Percentiles rank a stretch among this genome's conserved stretches.
phyloP scores from a whole-genome alignment of 169 alveolate species.

The Eimeria brunetti region DNA sequence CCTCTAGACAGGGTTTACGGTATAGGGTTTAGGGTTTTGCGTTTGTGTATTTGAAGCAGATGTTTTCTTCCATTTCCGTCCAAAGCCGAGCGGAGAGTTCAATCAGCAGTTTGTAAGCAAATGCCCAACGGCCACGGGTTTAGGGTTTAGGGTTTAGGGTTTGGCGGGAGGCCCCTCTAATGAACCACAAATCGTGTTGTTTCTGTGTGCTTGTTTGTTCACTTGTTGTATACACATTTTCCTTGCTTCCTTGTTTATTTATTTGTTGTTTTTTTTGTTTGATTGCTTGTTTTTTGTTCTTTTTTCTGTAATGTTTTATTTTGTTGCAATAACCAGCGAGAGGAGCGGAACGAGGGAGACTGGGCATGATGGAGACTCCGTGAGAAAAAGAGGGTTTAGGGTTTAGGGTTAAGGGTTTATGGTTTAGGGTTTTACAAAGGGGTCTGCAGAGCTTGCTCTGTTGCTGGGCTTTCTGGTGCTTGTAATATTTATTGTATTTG shows the following conservation, averaged over 20 bases:
- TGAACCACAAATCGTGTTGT: neutral
- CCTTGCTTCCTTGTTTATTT: too few relatives aligned
- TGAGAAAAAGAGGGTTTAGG: too few relatives aligned
- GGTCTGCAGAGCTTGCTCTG: too few relatives aligned
- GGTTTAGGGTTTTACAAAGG: too few relatives aligned
- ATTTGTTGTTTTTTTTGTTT: too few relatives aligned
- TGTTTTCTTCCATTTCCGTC: conserved; percentile 10
- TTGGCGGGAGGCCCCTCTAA: too few relatives aligned
- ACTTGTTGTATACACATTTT: neutral
- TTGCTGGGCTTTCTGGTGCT: too few relatives aligned
- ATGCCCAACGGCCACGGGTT: neutral
- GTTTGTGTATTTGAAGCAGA: neutral
- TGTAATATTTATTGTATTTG: too few relatives aligned
- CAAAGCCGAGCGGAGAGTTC: conserved; percentile 9
- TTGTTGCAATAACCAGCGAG: too few relatives aligned
- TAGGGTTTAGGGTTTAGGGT: conserved; percentile 36
- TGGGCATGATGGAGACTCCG: conserved; percentile 7
- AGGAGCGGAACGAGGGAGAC: neutral
- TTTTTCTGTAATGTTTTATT: neutral
- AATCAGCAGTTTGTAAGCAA: neutral
- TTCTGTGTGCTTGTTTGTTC: neutral
- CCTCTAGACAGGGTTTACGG: neutral
- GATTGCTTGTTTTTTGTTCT: too few relatives aligned
- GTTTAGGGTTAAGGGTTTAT: too few relatives aligned
- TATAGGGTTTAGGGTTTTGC: neutral